Conservation (phyloP, 768 basidiomycete genomes). For the Leucocoprinus leucothites region DNA sequence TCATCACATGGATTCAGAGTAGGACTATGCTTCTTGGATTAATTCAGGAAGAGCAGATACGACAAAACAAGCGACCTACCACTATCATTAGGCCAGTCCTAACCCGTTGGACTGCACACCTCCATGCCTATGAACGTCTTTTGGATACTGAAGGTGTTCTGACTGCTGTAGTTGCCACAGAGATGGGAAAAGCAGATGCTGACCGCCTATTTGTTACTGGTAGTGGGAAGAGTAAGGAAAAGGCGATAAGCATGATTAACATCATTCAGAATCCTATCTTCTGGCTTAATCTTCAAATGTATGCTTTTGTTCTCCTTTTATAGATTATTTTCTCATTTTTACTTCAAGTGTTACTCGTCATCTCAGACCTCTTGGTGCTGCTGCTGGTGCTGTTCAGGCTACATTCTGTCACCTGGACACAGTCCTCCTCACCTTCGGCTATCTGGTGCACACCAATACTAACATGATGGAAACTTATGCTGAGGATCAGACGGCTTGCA, state of each 20-base stretch:
- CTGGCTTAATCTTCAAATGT: constrained; percentile 11
- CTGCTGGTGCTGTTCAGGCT: constrained; percentile 1
- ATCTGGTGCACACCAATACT: not conserved
- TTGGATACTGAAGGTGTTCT: constrained; percentile 7
- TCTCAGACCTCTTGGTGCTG: constrained; percentile 4
- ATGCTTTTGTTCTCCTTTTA: not conserved
- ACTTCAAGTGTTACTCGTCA: not conserved
- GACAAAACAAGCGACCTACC: constrained; percentile 2
- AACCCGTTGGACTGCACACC: constrained; percentile 34
- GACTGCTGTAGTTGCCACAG: not conserved
- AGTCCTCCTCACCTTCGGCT: constrained; percentile 6
- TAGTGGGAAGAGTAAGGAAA: not conserved
- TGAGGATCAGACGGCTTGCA: constrained; percentile 1
- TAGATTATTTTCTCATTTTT: not conserved
- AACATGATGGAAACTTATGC: not conserved
- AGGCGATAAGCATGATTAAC: constrained; percentile 8
- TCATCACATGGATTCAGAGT: constrained; percentile 37
- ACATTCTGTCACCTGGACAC: constrained; percentile 7
- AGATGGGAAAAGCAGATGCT: not conserved
- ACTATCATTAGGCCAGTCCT: constrained; percentile 31
- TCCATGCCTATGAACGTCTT: constrained; percentile 17
- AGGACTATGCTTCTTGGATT: constrained; percentile 31
- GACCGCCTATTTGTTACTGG: not conserved
- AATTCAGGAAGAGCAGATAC: constrained; percentile 21
- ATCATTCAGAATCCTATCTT: constrained; percentile 12